phyloP scores from a whole-genome alignment of 805 yeast genomes.

The Candida corydali region DNA sequence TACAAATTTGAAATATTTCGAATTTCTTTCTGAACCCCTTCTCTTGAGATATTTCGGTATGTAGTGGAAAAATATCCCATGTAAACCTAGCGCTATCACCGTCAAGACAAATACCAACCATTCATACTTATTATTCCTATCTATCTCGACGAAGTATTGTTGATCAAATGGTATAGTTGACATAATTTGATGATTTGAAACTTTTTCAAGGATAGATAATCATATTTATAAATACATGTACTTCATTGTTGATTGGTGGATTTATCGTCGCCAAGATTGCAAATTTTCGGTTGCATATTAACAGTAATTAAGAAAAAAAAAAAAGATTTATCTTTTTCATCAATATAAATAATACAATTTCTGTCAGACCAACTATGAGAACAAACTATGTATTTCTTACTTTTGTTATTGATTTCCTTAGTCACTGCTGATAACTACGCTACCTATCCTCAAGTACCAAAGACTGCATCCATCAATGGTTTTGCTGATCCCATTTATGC shows the following conservation, averaged over 20 bases:
- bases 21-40: constrained; percentile 13
- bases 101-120: constrained; percentile 31
- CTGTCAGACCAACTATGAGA: constrained; percentile 18
- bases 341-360: not conserved
- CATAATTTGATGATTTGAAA: constrained; percentile 22
- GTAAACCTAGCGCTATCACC: constrained; percentile 22
- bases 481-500: constrained; percentile 18
- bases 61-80: constrained; percentile 42
- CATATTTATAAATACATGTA: constrained; percentile 2
- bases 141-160: constrained; percentile 37
- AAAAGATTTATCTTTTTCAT: constrained; percentile 3
- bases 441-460: constrained; percentile 36
- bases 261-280: constrained; percentile 6
- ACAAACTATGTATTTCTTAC: not conserved
- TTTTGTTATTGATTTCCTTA: constrained; percentile 2
- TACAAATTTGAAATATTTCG: constrained; percentile 23
- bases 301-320: not conserved
- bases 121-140: constrained; percentile 30
- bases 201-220: constrained; percentile 1
- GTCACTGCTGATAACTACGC: constrained; percentile 7
- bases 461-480: constrained; percentile 46
- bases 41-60: constrained; percentile 26
- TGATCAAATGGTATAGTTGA: constrained; percentile 18
- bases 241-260: constrained; percentile 6
- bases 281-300: constrained; percentile 1